phyloP scores from a whole-genome alignment of 306 rosid genomes.

The Echinosophora koreensis region DNA sequence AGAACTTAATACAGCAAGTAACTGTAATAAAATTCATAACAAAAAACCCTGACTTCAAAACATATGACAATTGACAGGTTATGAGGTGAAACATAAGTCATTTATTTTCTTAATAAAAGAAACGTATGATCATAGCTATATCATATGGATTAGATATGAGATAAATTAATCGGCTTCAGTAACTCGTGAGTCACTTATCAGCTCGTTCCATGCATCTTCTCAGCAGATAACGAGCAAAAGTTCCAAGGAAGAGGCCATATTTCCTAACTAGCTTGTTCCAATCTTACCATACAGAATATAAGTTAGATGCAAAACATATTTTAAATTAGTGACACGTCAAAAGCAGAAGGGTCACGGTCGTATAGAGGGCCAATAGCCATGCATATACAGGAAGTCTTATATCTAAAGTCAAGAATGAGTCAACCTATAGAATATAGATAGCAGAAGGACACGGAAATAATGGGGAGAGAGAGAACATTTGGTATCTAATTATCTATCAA shows the following conservation, averaged over 20 bases:
- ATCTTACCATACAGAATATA: slow-evolving; percentile 43
- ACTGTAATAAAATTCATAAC: slow-evolving; percentile 33
- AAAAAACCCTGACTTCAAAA: slow-evolving; percentile 20
- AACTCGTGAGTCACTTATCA: slow-evolving; percentile 44
- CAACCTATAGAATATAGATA: slow-evolving; percentile 1
- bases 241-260: slow-evolving; percentile 48
- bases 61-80: slow-evolving; percentile 35
- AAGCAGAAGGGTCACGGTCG: slow-evolving; percentile 38
- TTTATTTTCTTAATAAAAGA: neutral
- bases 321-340: slow-evolving; percentile 30
- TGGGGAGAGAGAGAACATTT: slow-evolving; percentile 25
- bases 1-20: slow-evolving; percentile 15
- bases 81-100: slow-evolving; percentile 2
- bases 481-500: slow-evolving; percentile 27
- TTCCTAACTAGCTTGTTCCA: slow-evolving; percentile 47
- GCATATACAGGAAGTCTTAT: slow-evolving; percentile 32
- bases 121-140: slow-evolving; percentile 1
- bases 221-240: slow-evolving; percentile 45
- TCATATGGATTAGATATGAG: slow-evolving; percentile 37
- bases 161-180: slow-evolving; percentile 49
- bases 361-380: slow-evolving; percentile 14
- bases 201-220: slow-evolving; percentile 45
- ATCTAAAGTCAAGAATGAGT: slow-evolving; percentile 41
- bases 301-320: slow-evolving; percentile 42
- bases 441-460: slow-evolving; percentile 32